phyloP scores from a whole-genome alignment of 2,329 filamentous ascomycete species.

The Huntiella abstrusa region DNA sequence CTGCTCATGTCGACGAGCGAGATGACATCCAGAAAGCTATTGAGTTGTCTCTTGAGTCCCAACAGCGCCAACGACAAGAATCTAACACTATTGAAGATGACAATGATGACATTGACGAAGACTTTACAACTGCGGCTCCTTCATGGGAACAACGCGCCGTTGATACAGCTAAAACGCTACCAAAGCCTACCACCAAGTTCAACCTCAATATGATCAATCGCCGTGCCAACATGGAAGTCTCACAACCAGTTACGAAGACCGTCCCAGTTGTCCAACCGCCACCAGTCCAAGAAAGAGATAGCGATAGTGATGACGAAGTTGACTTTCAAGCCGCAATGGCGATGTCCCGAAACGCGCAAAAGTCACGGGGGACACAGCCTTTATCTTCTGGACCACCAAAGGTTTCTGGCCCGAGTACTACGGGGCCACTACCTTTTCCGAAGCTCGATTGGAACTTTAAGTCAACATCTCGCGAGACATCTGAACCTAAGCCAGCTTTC shows the following conservation, averaged over 20 bases:
- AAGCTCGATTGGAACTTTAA: conserved; percentile 44
- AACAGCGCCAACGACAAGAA: conserved; percentile 24
- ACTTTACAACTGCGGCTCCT: conserved; percentile 26
- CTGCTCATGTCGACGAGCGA: conserved; percentile 11
- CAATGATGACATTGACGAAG: conserved; percentile 29
- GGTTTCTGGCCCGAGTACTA: conserved; percentile 28
- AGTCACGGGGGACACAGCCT: not conserved
- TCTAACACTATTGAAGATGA: conserved; percentile 15
- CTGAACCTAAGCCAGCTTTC: not conserved
- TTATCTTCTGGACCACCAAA: not conserved
- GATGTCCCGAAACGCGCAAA: conserved; percentile 19
- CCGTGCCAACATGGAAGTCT: conserved; percentile 28
- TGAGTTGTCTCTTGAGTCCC: conserved; percentile 60
- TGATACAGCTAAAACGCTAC: conserved; percentile 28
- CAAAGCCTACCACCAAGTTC: conserved; percentile 19
- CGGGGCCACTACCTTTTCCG: conserved; percentile 78
- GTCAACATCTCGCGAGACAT: not conserved
- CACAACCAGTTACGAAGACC: conserved; percentile 48
- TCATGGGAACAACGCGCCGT: conserved; percentile 38
- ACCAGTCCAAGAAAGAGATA: conserved; percentile 36
- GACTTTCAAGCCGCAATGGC: conserved; percentile 62
- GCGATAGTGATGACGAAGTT: conserved; percentile 46
- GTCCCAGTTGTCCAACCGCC: conserved; percentile 24
- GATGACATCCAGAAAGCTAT: conserved; percentile 65
- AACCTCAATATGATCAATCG: conserved; percentile 7